Conservation (phyloP, 805 yeast species). For the Phaffomyces antillensis region DNA sequence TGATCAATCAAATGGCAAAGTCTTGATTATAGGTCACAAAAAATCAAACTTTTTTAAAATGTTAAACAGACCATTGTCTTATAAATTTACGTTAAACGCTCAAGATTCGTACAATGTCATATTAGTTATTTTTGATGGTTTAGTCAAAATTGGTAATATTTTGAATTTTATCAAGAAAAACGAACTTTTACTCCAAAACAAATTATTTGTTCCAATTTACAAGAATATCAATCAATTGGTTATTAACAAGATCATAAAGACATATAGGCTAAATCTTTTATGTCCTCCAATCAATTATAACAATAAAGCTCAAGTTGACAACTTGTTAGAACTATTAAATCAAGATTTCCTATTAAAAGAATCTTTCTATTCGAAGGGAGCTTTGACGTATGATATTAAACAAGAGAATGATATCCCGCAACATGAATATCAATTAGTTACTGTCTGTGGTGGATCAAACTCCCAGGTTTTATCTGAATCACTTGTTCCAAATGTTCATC, state of each 20-base stretch:
- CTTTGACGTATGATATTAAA: not conserved
- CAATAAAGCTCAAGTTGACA: constrained; percentile 13
- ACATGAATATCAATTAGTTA: constrained; percentile 5
- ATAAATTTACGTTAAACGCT: constrained; percentile 16
- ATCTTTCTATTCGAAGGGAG: not conserved
- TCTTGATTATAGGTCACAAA: constrained; percentile 22
- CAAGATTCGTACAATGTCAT: constrained; percentile 13
- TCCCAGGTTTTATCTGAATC: constrained; percentile 5
- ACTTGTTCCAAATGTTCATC: not conserved
- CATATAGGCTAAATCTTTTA: constrained; percentile 13
- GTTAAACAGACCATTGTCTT: constrained; percentile 10
- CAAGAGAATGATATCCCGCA: not conserved
- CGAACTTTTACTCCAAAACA: constrained; percentile 1
- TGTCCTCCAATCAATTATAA: constrained; percentile 22
- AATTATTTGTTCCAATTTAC: constrained; percentile 20
- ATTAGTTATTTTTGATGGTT: constrained; percentile 22
- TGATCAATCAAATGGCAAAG: constrained; percentile 6
- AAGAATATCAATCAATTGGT: constrained; percentile 17
- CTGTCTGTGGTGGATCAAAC: not conserved
- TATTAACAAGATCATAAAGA: constrained; percentile 14
- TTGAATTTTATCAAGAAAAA: constrained; percentile 20
- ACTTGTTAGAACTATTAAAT: constrained; percentile 14
- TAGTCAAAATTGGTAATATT: constrained; percentile 23
- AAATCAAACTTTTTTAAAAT: constrained; percentile 15
- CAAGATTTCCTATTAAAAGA: constrained; percentile 13